Evolutionary conservation across 441 rosid genomes (phyloP).

Genomic region (Adansonia gregorii): DNA sequence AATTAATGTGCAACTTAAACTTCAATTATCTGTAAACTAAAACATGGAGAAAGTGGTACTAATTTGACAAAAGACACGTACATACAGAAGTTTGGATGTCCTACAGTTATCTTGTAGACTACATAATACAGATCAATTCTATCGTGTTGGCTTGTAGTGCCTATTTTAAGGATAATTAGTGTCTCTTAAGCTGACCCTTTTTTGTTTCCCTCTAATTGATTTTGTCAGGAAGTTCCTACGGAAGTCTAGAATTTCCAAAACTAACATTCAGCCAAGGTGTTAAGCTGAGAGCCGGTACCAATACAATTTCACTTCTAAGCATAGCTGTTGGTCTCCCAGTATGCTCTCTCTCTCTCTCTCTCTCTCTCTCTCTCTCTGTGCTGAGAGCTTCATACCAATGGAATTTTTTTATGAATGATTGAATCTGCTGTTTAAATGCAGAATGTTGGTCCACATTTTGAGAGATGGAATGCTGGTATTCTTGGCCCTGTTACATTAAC

Average conservation of each 20-base stretch:
- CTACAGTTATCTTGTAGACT: neutral
- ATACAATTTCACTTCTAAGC: constrained; percentile 78
- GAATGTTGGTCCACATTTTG: constrained; percentile 98
- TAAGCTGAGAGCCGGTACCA: constrained; percentile 73
- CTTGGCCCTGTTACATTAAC: constrained; percentile 85
- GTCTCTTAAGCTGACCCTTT: neutral
- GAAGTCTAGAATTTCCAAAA: constrained; percentile 83
- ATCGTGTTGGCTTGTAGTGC: neutral
- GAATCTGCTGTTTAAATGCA: constrained; percentile 37
- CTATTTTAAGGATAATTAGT: neutral
- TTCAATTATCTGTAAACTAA: constrained; percentile 1
- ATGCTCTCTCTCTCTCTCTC: constrained; percentile 20
- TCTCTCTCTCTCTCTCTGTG: neutral
- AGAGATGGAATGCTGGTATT: constrained; percentile 95
- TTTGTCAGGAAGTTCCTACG: constrained; percentile 76
- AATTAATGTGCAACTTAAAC: neutral
- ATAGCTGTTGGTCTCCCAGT: constrained; percentile 99
- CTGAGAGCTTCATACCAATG: neutral
- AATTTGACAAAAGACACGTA: neutral
- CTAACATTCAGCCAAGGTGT: constrained; percentile 68
- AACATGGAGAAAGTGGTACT: constrained; percentile 13
- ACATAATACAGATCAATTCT: neutral
- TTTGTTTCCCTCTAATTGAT: constrained; percentile 20
- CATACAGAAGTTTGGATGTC: neutral
- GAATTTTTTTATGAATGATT: neutral